A percentile compares a stretch with the other conserved stretches of the same genome.
Evolutionary conservation across 23 red algal species (phyloP).

Genomic region (Gracilaria domingensis): DNA sequence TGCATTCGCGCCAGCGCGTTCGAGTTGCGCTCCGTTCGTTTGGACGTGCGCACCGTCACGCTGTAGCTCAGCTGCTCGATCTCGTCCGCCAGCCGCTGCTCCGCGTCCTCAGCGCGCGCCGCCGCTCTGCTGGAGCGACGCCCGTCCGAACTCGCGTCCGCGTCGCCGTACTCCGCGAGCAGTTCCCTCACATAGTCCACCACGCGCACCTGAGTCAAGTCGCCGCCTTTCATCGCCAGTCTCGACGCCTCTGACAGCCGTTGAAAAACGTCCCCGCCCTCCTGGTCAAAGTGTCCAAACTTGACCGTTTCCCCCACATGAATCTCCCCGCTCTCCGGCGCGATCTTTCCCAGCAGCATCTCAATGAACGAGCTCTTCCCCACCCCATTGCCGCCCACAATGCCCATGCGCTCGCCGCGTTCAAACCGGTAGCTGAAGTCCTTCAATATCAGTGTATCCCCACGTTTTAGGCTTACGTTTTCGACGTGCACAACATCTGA

Average conservation of each 20-base stretch:
- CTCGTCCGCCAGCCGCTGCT: conserved; percentile 20
- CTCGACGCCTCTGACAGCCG: conserved; percentile 29
- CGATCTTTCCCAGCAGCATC: conserved; percentile 42
- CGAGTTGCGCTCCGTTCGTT: not conserved
- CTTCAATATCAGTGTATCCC: conserved; percentile 50
- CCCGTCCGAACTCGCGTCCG: too few species aligned
- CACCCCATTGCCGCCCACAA: conserved; percentile 89
- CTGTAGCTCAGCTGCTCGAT: conserved; percentile 56
- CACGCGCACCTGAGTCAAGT: conserved; percentile 53
- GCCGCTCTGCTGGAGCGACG: not conserved
- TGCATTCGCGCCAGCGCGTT: conserved; percentile 63
- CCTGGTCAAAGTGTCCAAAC: conserved; percentile 89
- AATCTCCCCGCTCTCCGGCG: conserved; percentile 58
- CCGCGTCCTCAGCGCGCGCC: conserved; percentile 17
- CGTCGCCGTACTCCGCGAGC: conserved; percentile 5
- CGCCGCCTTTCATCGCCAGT: not conserved
- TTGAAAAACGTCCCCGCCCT: conserved; percentile 57
- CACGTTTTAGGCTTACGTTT: conserved; percentile 46
- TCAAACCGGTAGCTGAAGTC: conserved; percentile 83
- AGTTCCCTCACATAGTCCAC: conserved; percentile 75
- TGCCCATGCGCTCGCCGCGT: conserved; percentile 79
- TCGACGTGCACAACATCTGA: conserved; percentile 56
- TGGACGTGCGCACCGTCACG: conserved; percentile 8
- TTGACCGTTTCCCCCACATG: conserved; percentile 78
- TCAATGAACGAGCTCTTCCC: conserved; percentile 85